phyloP scores from a whole-genome alignment of 1,284 basidiomycete species.

The Fomitopsis betulina region DNA sequence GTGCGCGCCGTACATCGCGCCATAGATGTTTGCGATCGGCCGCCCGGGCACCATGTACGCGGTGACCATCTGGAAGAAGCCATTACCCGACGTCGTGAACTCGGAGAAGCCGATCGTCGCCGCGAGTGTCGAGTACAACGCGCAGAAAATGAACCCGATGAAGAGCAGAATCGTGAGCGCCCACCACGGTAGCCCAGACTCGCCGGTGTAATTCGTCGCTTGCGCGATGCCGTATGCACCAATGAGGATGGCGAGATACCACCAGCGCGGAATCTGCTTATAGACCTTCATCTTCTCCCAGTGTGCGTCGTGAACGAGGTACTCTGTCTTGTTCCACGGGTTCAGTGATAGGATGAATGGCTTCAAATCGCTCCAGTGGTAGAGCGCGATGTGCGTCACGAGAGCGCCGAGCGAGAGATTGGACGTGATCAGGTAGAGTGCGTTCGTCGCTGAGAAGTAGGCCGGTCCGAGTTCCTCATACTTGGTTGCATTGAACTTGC shows the following conservation, averaged over 20 bases:
- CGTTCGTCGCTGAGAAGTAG: constrained; percentile 29
- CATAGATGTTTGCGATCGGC: constrained; percentile 49
- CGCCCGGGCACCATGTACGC: constrained; percentile 38
- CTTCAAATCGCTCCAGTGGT: constrained; percentile 37
- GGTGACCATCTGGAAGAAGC: constrained; percentile 31
- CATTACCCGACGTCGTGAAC: constrained; percentile 21
- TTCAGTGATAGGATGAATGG: constrained; percentile 28
- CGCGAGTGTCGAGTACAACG: constrained; percentile 40
- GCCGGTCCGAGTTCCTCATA: constrained; percentile 28
- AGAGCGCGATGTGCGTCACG: constrained; percentile 26
- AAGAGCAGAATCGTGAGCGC: constrained; percentile 39
- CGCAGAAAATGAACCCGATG: constrained; percentile 51
- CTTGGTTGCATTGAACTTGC: constrained; percentile 27
- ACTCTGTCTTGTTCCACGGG: constrained; percentile 25
- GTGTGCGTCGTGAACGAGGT: constrained; percentile 32
- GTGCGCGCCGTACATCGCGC: constrained; percentile 42
- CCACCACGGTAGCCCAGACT: constrained; percentile 52
- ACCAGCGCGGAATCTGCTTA: constrained; percentile 55
- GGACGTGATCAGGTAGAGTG: constrained; percentile 28
- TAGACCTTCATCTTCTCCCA: constrained; percentile 58
- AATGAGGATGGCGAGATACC: constrained; percentile 47
- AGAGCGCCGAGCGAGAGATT: constrained; percentile 29
- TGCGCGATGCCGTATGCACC: constrained; percentile 44
- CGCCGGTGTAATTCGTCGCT: constrained; percentile 45
- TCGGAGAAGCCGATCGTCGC: constrained; percentile 42